phyloP scores from a whole-genome alignment of 176 grass and related monocot species.

The Oryza meyeriana region DNA sequence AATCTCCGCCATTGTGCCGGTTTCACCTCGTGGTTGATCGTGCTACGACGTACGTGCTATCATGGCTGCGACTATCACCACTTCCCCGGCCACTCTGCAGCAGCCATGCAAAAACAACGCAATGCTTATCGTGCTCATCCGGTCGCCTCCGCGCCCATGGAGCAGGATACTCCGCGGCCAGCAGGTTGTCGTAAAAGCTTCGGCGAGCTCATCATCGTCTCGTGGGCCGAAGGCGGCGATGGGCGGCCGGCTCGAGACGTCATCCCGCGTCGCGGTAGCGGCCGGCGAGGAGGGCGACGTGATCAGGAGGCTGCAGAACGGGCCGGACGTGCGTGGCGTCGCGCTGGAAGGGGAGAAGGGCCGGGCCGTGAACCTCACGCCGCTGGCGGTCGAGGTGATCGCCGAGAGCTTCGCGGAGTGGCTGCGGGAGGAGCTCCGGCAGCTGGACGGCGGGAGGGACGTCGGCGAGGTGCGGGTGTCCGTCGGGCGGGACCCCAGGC shows the following conservation, averaged over 20 bases:
- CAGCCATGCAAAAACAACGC: slow-evolving; percentile 31
- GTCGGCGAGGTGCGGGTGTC: slow-evolving; percentile 42
- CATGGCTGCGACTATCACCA: slow-evolving; percentile 21
- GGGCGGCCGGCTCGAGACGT: background rate
- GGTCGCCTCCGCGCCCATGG: background rate
- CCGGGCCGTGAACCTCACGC: slow-evolving; percentile 70
- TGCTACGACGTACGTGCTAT: background rate
- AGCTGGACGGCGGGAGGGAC: background rate
- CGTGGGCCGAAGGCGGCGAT: background rate
- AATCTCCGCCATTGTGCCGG: too few relatives aligned
- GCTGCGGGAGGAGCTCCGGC: slow-evolving; percentile 39
- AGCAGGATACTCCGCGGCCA: background rate
- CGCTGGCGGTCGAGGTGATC: slow-evolving; percentile 63
- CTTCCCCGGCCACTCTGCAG: slow-evolving; percentile 24
- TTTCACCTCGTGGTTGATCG: background rate
- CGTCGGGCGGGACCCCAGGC: slow-evolving; percentile 64
- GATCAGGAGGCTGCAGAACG: slow-evolving; percentile 75
- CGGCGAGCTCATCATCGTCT: background rate
- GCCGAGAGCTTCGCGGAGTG: slow-evolving; percentile 85
- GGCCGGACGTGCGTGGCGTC: slow-evolving; percentile 72
- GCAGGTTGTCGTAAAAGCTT: background rate
- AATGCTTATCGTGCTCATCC: background rate
- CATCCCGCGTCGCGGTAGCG: too few relatives aligned
- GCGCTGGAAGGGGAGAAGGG: slow-evolving; percentile 79
- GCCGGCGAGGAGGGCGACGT: slow-evolving; percentile 32